Evolutionary conservation across 2,329 filamentous ascomycete species (phyloP), one percentile per base, ranked within the genome.

Genomic region (Penicillium sclerotiorum): DNA sequence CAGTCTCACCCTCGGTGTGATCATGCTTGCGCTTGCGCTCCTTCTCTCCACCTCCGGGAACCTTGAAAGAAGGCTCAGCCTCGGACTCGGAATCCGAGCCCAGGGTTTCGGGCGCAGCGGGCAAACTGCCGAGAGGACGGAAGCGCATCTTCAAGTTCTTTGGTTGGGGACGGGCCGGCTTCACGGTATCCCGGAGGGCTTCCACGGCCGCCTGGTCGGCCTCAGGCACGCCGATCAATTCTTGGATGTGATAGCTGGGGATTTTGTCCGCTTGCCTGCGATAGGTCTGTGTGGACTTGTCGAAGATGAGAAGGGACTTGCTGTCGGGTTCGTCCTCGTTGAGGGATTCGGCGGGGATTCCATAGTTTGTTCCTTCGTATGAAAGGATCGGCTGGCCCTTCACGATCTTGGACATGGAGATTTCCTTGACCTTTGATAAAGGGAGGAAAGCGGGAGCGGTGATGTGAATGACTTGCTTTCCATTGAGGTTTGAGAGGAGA

Each of bases 401-500:
- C 49, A 70, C 49, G 20, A 73, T 68, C 39, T 69, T 70, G 36
- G 71, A 64, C 36, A 76, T 61, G 12, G 75, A 69, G 36, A 78
- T 64, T 47, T 76, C 69, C 53, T 76, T 72, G 45, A 79, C 64
- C 40, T 72, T 69, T 7, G 70, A 70, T 27, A 79, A 54, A 15
- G 75, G 72, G 15, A 79, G 65, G 39, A 64, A 71, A 4, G 71
- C 63, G 2, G 77, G 77, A 1, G 73, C 74, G 15, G 73, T 73
- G 48, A 79, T 75, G 53, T 79, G 74, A 65, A 75, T 75, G 41
- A 79, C 58, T 60, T 78, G 72, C 57, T 78, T 79, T 44, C 70
- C 71, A 42, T 59, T 59, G 42, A 76, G 63, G 42, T 74, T 62
- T 30, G 72, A 69, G 33, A 73, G 64, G 20, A 68, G 47, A 20